A percentile compares a stretch with the other conserved stretches of the same genome.
Evolutionary conservation across 345 rosid genomes (phyloP).

Genomic region (Dimocarpus longan): DNA sequence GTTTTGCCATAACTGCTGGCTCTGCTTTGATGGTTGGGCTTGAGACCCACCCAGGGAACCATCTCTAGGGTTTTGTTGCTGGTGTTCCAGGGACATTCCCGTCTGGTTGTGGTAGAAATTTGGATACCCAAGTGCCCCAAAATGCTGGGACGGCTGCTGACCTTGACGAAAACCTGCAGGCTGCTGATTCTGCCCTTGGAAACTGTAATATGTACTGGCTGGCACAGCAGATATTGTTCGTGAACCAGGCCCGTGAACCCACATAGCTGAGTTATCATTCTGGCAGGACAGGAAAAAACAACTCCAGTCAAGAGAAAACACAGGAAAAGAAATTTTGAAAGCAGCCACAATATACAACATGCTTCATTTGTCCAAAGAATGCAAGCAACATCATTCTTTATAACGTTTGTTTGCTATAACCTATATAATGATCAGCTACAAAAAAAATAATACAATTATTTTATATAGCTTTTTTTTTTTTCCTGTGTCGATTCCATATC

Average conservation of each 20-base stretch:
- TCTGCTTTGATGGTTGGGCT: conserved; percentile 83
- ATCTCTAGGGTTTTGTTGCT: conserved; percentile 91
- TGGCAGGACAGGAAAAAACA: conserved; percentile 27
- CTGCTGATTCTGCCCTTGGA: conserved; percentile 90
- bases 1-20: conserved; percentile 94
- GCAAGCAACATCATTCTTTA: background rate
- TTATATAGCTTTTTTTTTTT: background rate
- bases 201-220: conserved; percentile 76
- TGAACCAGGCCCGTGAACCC: conserved; percentile 83
- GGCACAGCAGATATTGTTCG: conserved; percentile 78
- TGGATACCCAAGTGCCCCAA: conserved; percentile 77
- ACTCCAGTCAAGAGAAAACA: conserved; percentile 3
- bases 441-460: too few species aligned
- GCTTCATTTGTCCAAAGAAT: background rate
- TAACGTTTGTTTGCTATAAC: background rate
- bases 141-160: conserved; percentile 90
- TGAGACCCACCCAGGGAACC: conserved; percentile 61
- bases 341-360: too few species aligned
- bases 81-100: conserved; percentile 79
- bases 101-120: conserved; percentile 82
- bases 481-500: background rate
- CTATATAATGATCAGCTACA: background rate
- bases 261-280: conserved; percentile 87
- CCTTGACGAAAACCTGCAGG: conserved; percentile 77
- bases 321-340: background rate